Percentiles rank a stretch among this genome's conserved stretches.
These are phyloP conservation scores for Lactarius hatsudake DNA, from an alignment of 768 basidiomycete species.

Conservation along the genomic window DNA sequence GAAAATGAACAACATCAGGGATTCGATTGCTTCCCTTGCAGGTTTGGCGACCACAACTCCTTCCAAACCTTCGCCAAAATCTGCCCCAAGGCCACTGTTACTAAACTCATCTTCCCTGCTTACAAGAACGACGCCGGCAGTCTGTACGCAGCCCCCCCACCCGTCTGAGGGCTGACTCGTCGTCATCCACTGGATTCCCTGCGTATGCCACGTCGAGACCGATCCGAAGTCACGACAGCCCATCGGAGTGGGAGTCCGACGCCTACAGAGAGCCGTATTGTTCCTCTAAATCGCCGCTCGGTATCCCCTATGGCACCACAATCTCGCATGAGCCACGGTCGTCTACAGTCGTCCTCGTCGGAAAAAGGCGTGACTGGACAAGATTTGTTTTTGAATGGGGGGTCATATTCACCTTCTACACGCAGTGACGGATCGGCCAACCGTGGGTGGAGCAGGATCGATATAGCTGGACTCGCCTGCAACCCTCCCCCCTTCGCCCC, in stretches of 20 bases:
- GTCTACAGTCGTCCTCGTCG: slow-evolving; percentile 37
- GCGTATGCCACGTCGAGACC: slow-evolving; percentile 47
- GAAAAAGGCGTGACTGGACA: slow-evolving; percentile 16
- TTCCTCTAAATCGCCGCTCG: slow-evolving; percentile 64
- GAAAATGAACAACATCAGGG: slow-evolving; percentile 41
- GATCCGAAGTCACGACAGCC: slow-evolving; percentile 36
- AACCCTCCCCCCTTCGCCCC: slow-evolving; percentile 39
- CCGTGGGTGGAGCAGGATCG: slow-evolving; percentile 36
- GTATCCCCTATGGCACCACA: slow-evolving; percentile 64
- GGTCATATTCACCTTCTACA: slow-evolving; percentile 16
- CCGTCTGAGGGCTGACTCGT: slow-evolving; percentile 47
- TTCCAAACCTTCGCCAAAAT: slow-evolving; percentile 42
- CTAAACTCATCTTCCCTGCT: slow-evolving; percentile 46
- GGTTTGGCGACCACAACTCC: slow-evolving; percentile 33
- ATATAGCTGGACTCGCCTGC: slow-evolving; percentile 41
- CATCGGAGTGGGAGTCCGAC: slow-evolving; percentile 60
- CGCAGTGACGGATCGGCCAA: slow-evolving; percentile 29
- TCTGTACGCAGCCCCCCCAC: slow-evolving; percentile 28
- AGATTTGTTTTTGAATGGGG: background rate
- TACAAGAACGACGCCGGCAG: slow-evolving; percentile 21
- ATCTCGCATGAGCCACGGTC: slow-evolving; percentile 30
- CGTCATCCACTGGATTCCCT: slow-evolving; percentile 60
- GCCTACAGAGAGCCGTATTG: slow-evolving; percentile 47
- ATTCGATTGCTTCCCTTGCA: slow-evolving; percentile 44
- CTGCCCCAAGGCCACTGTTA: slow-evolving; percentile 63